Conservation (phyloP, 176 grass and related monocot species). For the Bonia amplexicaulis region DNA sequence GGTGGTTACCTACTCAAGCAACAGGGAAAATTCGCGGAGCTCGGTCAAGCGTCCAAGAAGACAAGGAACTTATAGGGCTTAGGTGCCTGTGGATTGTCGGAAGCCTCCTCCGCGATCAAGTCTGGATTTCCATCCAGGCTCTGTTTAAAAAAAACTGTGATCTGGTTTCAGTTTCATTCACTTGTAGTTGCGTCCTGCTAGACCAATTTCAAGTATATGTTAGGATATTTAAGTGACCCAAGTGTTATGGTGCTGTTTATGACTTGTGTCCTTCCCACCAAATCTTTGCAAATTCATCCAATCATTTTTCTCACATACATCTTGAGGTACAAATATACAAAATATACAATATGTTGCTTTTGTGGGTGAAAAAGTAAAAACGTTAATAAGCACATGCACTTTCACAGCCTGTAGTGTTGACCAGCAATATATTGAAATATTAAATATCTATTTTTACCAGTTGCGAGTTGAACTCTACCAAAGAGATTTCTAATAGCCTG, state of each 20-base stretch:
- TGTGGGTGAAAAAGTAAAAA: not conserved
- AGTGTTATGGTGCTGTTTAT: not conserved
- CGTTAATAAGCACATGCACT: not conserved
- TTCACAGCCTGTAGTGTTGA: not conserved
- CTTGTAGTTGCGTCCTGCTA: not conserved
- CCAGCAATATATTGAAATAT: not conserved
- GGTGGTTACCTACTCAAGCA: constrained; percentile 56
- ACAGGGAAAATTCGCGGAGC: constrained; percentile 23
- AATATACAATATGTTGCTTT: not conserved
- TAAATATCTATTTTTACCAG: not conserved
- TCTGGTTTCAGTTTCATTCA: not conserved
- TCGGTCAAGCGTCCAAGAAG: constrained; percentile 42
- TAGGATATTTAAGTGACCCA: not conserved
- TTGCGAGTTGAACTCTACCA: not conserved
- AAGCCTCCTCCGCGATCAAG: constrained; percentile 2
- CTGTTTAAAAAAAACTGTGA: not conserved
- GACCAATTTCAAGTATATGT: not conserved
- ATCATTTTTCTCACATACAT: not conserved
- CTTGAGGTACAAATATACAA: not conserved
- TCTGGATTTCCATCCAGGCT: not conserved
- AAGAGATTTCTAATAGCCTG: not conserved
- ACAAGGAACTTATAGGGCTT: constrained; percentile 50
- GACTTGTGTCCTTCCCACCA: not conserved
- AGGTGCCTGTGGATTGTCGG: not conserved
- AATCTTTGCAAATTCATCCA: not conserved